Evolutionary conservation across 306 rosid genomes (phyloP).

Genomic region (Senna tora): DNA sequence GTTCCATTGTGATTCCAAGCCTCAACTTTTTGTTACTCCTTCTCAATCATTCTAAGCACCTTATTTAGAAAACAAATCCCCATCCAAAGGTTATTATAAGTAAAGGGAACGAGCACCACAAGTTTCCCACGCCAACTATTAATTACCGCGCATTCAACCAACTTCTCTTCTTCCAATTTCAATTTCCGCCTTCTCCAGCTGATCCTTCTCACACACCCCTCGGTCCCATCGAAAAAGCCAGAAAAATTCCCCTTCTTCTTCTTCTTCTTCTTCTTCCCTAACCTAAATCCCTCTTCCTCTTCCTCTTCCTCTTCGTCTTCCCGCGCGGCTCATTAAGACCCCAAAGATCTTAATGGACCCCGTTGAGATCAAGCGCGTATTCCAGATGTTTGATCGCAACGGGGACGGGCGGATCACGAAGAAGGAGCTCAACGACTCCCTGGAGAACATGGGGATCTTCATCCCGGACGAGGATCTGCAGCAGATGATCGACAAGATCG

Average conservation of each 20-base stretch:
- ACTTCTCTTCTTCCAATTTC: no score
- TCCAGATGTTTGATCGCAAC: constrained; percentile 77
- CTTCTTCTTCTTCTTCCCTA: no score
- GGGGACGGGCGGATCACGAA: constrained; percentile 78
- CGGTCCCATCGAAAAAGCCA: no score
- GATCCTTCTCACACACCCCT: no score
- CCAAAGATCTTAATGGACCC: constrained; percentile 52
- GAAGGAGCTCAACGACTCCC: constrained; percentile 68
- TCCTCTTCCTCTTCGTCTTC: neutral
- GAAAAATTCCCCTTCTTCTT: no score
- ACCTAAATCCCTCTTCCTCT: no score
- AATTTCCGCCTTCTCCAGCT: no score
- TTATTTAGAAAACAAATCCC: constrained; percentile 35
- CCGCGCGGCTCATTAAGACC: neutral
- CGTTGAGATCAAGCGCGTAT: constrained; percentile 64
- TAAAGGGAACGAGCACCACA: constrained; percentile 33
- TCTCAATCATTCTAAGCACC: neutral
- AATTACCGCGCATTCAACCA: constrained; percentile 1
- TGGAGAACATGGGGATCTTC: constrained; percentile 72
- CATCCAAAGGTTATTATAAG: constrained; percentile 18
- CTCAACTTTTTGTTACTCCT: neutral
- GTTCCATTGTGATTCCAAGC: neutral
- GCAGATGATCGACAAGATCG: constrained; percentile 71
- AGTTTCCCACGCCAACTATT: constrained; percentile 50
- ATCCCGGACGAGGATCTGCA: constrained; percentile 63